Evolutionary conservation across 768 basidiomycete genomes (phyloP).

Genomic region (Lentinula lateritia): DNA sequence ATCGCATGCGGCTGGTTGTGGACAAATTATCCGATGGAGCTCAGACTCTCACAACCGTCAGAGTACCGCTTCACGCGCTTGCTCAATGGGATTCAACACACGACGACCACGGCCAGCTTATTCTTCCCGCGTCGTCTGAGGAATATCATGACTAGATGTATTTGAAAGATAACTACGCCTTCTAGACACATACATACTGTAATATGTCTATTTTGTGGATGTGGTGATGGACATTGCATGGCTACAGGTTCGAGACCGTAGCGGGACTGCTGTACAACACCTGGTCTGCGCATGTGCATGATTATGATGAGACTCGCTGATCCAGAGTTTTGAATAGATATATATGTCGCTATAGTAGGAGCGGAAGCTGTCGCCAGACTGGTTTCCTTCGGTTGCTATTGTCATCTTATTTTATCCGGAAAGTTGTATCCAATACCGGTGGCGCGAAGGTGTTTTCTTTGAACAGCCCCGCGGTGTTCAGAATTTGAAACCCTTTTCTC

Average conservation of each 20-base stretch:
- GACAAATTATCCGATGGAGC: conserved; percentile 32
- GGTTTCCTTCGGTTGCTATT: neutral
- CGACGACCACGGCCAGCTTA: conserved; percentile 15
- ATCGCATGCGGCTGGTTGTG: conserved; percentile 40
- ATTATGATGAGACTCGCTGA: neutral
- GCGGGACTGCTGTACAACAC: neutral
- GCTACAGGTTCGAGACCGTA: neutral
- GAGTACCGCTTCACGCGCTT: conserved; percentile 23
- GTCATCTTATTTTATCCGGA: too few relatives aligned
- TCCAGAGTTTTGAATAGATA: neutral
- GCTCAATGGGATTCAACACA: conserved; percentile 30
- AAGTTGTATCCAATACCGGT: too few relatives aligned
- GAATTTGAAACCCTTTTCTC: neutral
- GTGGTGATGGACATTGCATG: too few relatives aligned
- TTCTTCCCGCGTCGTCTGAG: neutral
- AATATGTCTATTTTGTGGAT: too few relatives aligned
- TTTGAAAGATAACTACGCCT: neutral
- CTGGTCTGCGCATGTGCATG: neutral
- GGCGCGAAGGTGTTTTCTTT: too few relatives aligned
- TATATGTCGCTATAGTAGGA: neutral
- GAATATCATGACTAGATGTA: neutral
- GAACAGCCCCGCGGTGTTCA: neutral
- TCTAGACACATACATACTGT: neutral
- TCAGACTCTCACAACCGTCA: conserved; percentile 24
- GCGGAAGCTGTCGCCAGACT: neutral